Conservation (phyloP, 148 eudicot species). For the Camellia granthamiana region DNA sequence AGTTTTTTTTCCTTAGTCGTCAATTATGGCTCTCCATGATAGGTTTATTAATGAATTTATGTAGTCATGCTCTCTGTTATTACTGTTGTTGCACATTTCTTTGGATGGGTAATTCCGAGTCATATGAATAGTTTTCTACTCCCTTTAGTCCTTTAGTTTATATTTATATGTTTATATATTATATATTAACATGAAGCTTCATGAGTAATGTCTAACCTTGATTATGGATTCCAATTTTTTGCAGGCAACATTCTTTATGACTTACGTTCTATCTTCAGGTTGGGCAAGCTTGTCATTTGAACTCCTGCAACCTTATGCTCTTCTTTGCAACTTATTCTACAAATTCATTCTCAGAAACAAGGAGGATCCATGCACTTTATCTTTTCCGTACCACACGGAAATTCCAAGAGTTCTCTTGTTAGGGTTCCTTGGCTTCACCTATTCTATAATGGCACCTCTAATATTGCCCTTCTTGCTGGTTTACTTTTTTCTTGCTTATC, state of each 20-base stretch:
- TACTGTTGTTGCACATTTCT: not conserved
- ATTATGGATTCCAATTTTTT: slow-evolving; percentile 15
- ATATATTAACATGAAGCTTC: not conserved
- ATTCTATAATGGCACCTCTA: slow-evolving; percentile 72
- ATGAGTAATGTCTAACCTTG: not conserved
- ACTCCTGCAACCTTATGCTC: slow-evolving; percentile 76
- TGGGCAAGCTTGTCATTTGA: slow-evolving; percentile 95
- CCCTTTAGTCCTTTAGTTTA: not conserved
- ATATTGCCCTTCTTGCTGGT: slow-evolving; percentile 82
- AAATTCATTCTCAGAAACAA: slow-evolving; percentile 51
- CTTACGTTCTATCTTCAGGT: slow-evolving; percentile 90
- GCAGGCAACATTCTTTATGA: slow-evolving; percentile 88
- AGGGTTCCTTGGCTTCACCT: slow-evolving; percentile 74
- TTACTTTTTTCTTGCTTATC: slow-evolving; percentile 76
- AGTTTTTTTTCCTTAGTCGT: too few relatives aligned
- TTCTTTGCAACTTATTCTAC: slow-evolving; percentile 51
- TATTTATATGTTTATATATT: too few relatives aligned
- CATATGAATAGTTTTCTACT: not conserved
- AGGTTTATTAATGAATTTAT: not conserved
- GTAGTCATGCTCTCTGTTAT: not conserved
- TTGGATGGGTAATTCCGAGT: not conserved
- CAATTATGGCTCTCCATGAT: not conserved
- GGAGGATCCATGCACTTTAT: slow-evolving; percentile 46
- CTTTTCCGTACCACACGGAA: slow-evolving; percentile 96
- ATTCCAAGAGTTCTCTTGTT: slow-evolving; percentile 81